phyloP scores from a whole-genome alignment of 139 green algal species.

The Pycnococcus provasolii region DNA sequence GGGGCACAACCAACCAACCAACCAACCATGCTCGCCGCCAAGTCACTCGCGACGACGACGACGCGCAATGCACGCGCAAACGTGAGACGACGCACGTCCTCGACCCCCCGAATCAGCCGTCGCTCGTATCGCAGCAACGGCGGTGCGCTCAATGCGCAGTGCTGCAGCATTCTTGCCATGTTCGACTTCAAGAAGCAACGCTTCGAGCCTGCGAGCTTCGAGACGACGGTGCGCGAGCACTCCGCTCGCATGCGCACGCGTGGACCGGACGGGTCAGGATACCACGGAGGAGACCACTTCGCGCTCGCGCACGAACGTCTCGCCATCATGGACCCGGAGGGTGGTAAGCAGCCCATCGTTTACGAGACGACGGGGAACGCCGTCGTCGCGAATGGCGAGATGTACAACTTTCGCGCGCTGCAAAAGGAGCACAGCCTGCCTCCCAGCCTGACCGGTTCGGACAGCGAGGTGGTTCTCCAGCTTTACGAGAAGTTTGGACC shows the following conservation, averaged over 20 bases:
- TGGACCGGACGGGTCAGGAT: conserved; percentile 14
- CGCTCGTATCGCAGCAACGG: no score
- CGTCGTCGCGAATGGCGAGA: conserved; percentile 59
- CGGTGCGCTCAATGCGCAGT: no score
- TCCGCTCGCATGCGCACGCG: conserved; percentile 14
- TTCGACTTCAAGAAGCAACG: no score
- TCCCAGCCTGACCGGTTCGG: conserved; percentile 32
- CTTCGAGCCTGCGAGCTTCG: background rate
- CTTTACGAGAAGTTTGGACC: conserved; percentile 61
- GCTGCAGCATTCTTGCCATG: no score
- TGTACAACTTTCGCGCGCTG: conserved; percentile 62
- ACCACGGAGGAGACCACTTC: background rate
- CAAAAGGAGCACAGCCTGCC: conserved; percentile 29
- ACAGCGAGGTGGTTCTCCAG: conserved; percentile 59
- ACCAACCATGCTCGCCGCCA: no score
- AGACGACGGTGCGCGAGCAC: conserved; percentile 8
- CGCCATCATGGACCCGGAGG: conserved; percentile 52
- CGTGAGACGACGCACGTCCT: no score
- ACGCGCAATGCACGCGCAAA: no score
- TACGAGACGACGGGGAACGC: background rate
- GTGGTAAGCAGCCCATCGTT: conserved; percentile 46
- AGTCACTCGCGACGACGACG: no score
- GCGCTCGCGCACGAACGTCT: conserved; percentile 54
- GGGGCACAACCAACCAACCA: no score
- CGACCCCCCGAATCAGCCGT: no score